These are phyloP conservation scores for Stromatinia cepivora DNA, from an alignment of 2,329 filamentous ascomycete species.

Conservation along the genomic window DNA sequence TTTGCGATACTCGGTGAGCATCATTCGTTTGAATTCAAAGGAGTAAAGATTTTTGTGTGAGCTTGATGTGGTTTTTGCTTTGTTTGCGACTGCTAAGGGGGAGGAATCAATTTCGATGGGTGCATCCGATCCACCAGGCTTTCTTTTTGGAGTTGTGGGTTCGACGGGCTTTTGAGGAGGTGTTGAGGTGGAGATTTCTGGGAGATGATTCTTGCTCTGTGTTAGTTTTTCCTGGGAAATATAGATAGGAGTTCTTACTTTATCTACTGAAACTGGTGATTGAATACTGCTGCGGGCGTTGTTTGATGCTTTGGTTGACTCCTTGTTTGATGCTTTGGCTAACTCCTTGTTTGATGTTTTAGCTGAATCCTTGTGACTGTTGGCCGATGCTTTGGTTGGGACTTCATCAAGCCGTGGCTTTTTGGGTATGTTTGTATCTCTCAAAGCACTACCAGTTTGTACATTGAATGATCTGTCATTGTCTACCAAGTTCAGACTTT, in stretches of 20 bases:
- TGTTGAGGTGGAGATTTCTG: no score
- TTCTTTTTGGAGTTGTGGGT: no score
- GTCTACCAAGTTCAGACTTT: not conserved
- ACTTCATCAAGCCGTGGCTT: no score
- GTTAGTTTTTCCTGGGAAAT: not conserved
- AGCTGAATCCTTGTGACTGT: no score
- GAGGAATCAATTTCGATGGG: not conserved
- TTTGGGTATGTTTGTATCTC: not conserved
- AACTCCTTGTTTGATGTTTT: no score
- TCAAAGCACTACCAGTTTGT: not conserved
- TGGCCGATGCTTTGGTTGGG: not conserved
- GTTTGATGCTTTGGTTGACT: not conserved
- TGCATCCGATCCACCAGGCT: not conserved
- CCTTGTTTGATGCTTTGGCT: no score
- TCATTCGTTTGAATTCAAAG: not conserved
- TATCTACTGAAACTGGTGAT: rapidly evolving
- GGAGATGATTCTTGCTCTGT: not conserved
- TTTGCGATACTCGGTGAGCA: not conserved
- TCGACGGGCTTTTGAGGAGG: no score
- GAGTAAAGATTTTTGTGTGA: not conserved
- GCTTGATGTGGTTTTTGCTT: no score
- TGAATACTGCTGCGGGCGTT: not conserved
- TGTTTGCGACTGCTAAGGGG: not conserved
- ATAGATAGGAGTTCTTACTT: not conserved
- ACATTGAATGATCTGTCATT: no score